A percentile compares a stretch with the other conserved stretches of the same genome.
Conservation (phyloP, 1,284 basidiomycete genomes). For the Anthracocystis panici-leucophaei region DNA sequence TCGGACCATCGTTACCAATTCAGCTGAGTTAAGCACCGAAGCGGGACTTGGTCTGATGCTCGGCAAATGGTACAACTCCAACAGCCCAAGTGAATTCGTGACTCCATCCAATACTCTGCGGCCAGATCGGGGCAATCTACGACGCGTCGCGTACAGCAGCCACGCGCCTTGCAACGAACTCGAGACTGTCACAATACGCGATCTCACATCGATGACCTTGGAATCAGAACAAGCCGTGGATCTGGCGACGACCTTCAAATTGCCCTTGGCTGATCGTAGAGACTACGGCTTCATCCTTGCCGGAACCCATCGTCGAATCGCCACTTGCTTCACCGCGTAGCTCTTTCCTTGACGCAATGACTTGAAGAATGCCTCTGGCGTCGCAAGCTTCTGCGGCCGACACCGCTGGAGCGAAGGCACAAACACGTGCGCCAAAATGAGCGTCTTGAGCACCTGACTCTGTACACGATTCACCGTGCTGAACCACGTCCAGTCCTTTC, state of each 20-base stretch:
- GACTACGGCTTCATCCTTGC: slow-evolving; percentile 86
- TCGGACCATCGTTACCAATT: background rate
- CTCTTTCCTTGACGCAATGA: slow-evolving; percentile 75
- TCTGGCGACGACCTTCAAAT: background rate
- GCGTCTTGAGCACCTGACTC: slow-evolving; percentile 88
- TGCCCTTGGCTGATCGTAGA: background rate
- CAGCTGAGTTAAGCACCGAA: background rate
- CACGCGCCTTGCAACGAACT: background rate
- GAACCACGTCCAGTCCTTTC: slow-evolving; percentile 90
- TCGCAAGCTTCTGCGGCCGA: slow-evolving; percentile 33
- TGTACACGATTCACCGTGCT: slow-evolving; percentile 97
- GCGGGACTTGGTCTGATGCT: background rate
- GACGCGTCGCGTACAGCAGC: slow-evolving; percentile 41
- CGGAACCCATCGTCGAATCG: slow-evolving; percentile 86
- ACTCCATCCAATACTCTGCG: background rate
- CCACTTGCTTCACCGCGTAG: slow-evolving; percentile 82
- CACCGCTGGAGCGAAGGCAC: slow-evolving; percentile 54
- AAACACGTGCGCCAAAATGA: slow-evolving; percentile 63
- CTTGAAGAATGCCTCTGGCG: slow-evolving; percentile 73
- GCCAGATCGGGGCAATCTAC: background rate
- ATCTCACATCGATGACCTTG: slow-evolving; percentile 15
- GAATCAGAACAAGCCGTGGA: background rate
- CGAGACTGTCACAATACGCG: background rate
- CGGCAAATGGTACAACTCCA: background rate
- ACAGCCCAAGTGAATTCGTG: background rate